phyloP scores from a whole-genome alignment of 345 rosid species.

The Excoecaria agallocha region DNA sequence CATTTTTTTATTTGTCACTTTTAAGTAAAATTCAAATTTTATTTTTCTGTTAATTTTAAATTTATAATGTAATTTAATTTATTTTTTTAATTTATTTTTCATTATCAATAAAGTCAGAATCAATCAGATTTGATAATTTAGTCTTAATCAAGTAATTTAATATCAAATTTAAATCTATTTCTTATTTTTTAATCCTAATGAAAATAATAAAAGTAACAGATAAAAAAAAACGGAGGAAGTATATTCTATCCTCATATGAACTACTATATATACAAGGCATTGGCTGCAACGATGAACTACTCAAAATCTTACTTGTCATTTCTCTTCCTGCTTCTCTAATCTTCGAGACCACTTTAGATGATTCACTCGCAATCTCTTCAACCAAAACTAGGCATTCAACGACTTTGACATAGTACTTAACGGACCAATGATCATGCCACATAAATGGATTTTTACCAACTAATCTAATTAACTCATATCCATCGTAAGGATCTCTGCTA shows the following conservation, averaged over 20 bases:
- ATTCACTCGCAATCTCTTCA: slow-evolving; percentile 67
- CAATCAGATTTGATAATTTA: too few relatives aligned
- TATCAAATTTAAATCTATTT: too few relatives aligned
- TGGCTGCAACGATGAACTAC: not conserved
- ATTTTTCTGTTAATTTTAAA: too few relatives aligned
- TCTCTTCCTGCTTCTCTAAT: slow-evolving; percentile 60
- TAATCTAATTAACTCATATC: slow-evolving; percentile 60
- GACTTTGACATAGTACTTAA: slow-evolving; percentile 75
- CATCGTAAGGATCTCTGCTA: slow-evolving; percentile 41
- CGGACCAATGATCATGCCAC: slow-evolving; percentile 99
- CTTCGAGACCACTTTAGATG: slow-evolving; percentile 68
- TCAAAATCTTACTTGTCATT: slow-evolving; percentile 19
- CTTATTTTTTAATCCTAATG: too few relatives aligned
- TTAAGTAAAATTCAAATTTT: too few relatives aligned
- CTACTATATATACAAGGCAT: slow-evolving; percentile 68
- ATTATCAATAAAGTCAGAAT: too few relatives aligned
- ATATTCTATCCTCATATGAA: slow-evolving; percentile 97
- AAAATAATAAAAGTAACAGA: too few relatives aligned
- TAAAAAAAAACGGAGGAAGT: too few relatives aligned
- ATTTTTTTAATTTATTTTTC: too few relatives aligned
- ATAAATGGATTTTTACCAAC: slow-evolving; percentile 84
- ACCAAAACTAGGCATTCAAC: slow-evolving; percentile 83
- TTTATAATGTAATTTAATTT: too few relatives aligned
- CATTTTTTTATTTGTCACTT: too few relatives aligned
- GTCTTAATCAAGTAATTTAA: too few relatives aligned